Evolutionary conservation across 192 early-diverging fungal genomes (phyloP).

Genomic region (Chytriomyces hyalinus): DNA sequence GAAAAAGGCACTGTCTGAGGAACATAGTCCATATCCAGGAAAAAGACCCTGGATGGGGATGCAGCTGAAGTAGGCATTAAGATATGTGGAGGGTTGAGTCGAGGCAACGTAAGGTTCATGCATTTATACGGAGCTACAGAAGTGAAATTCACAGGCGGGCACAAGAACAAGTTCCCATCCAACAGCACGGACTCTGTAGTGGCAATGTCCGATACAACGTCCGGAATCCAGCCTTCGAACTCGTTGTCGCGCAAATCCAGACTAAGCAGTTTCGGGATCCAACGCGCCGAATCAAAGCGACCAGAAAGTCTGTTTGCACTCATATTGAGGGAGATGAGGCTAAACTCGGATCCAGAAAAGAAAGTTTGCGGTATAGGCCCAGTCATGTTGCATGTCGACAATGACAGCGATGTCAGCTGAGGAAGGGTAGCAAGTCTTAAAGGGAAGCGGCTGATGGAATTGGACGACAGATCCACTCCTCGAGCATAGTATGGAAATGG

Average conservation of each 20-base stretch:
- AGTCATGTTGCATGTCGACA: background rate
- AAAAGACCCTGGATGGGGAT: conserved; percentile 7
- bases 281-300: background rate
- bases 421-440: background rate
- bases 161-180: conserved; percentile 11
- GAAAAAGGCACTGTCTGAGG: background rate
- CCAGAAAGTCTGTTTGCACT: conserved; percentile 10
- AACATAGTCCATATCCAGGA: background rate
- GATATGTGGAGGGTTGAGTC: background rate
- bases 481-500: conserved; percentile 4
- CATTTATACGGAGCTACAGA: conserved; percentile 6
- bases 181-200: conserved; percentile 3
- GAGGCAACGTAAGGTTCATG: background rate
- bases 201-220: background rate
- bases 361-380: background rate
- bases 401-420: background rate
- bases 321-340: conserved; percentile 15
- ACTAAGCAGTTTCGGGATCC: background rate
- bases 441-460: background rate
- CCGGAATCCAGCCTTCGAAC: conserved; percentile 29
- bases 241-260: conserved; percentile 11
- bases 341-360: background rate
- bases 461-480: background rate
- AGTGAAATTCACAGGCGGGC: background rate
- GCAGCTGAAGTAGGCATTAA: conserved; percentile 2